phyloP scores from a whole-genome alignment of 768 basidiomycete genomes.

The Tricholoma furcatifolium region DNA sequence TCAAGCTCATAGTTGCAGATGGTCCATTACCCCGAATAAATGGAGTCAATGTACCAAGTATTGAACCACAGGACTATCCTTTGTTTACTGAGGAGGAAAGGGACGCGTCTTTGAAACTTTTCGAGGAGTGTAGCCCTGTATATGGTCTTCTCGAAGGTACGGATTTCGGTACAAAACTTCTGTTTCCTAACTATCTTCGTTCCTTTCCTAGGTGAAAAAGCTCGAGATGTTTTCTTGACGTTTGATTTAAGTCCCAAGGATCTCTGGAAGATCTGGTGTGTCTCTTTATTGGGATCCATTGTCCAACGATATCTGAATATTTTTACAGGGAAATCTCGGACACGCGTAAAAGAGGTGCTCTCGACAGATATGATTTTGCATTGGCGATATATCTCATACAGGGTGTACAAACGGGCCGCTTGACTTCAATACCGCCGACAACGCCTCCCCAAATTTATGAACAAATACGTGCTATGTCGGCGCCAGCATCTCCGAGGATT shows the following conservation, averaged over 20 bases:
- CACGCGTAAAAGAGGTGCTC: conserved; percentile 51
- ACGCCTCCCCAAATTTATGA: conserved; percentile 31
- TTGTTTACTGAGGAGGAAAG: conserved; percentile 50
- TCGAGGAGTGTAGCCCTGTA: conserved; percentile 46
- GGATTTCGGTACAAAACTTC: neutral
- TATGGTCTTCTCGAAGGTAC: conserved; percentile 56
- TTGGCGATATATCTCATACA: conserved; percentile 68
- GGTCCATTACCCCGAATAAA: conserved; percentile 47
- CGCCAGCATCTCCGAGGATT: conserved; percentile 4
- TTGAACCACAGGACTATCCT: conserved; percentile 28
- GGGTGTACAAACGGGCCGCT: conserved; percentile 31
- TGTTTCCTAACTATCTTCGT: neutral
- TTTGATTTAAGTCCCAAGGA: conserved; percentile 57
- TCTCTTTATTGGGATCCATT: neutral
- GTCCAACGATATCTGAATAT: too few relatives aligned
- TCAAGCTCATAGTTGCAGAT: conserved; percentile 32
- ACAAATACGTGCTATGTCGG: conserved; percentile 20
- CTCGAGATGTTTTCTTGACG: conserved; percentile 61
- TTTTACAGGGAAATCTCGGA: conserved; percentile 58
- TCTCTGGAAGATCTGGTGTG: conserved; percentile 61
- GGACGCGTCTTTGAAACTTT: conserved; percentile 53
- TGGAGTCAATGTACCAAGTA: conserved; percentile 21
- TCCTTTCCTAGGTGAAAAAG: conserved; percentile 47
- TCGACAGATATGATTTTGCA: conserved; percentile 68
- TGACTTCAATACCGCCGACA: conserved; percentile 28